A percentile compares a stretch with the other conserved stretches of the same genome.
phyloP scores from a whole-genome alignment of 306 rosid species.

The Malus orientalis region DNA sequence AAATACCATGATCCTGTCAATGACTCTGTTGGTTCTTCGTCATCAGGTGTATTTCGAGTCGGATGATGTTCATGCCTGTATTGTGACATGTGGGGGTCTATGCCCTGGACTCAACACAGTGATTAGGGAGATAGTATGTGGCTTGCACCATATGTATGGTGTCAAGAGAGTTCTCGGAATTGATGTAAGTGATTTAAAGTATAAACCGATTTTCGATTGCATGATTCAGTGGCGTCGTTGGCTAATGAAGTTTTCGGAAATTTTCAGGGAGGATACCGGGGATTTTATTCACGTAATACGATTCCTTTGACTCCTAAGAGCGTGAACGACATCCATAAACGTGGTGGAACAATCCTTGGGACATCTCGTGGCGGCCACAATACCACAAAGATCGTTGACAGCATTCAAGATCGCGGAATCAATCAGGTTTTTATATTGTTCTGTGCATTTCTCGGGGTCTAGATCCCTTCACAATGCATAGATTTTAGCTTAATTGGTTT shows the following conservation, averaged over 20 bases:
- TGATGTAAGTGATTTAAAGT: constrained; percentile 33
- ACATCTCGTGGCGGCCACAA: constrained; percentile 94
- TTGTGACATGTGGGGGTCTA: constrained; percentile 95
- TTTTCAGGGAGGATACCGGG: constrained; percentile 88
- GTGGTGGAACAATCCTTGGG: constrained; percentile 86
- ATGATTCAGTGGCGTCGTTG: background rate
- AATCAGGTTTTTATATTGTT: constrained; percentile 55
- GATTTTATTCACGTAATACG: constrained; percentile 79
- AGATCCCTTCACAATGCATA: background rate
- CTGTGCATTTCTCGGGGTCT: background rate
- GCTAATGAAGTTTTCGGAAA: background rate
- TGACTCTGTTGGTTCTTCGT: constrained; percentile 13
- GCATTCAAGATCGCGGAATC: constrained; percentile 87
- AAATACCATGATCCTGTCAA: background rate
- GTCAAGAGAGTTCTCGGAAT: constrained; percentile 81
- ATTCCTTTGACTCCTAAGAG: constrained; percentile 55
- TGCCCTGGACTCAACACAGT: constrained; percentile 99
- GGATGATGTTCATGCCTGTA: constrained; percentile 86
- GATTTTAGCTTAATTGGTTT: constrained; percentile 1
- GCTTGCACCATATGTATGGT: constrained; percentile 81
- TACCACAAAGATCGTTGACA: constrained; percentile 80
- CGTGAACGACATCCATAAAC: constrained; percentile 90
- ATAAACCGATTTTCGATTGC: background rate
- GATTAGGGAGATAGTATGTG: constrained; percentile 86
- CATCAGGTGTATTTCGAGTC: constrained; percentile 69